These are phyloP conservation scores for Uncinocarpus reesii DNA, from an alignment of 2,329 filamentous ascomycete species.

Conservation along the genomic window DNA sequence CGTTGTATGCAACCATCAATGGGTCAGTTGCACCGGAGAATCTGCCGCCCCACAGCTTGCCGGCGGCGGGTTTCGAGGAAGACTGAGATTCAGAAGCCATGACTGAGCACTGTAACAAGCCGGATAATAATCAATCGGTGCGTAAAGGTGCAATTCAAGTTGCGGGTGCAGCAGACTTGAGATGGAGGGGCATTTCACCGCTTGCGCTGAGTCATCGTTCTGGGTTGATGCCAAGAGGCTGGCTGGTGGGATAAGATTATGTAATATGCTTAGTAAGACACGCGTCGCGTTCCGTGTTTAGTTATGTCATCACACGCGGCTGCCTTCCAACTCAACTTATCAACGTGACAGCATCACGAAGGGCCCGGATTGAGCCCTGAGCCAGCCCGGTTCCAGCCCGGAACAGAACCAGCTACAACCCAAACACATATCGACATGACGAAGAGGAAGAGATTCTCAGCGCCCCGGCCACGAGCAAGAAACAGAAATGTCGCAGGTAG, in stretches of 20 bases:
- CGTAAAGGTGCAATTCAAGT: neutral
- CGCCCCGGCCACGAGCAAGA: neutral
- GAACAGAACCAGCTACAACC: neutral
- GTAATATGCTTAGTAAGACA: neutral
- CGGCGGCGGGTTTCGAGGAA: constrained; percentile 14
- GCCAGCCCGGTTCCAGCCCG: neutral
- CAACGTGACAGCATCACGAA: neutral
- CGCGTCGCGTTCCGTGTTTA: neutral
- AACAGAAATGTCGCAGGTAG: neutral
- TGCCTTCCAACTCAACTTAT: neutral
- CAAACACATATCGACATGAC: neutral
- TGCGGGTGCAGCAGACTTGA: neutral
- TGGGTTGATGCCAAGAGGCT: neutral
- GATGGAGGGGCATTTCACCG: neutral
- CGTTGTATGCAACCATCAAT: constrained; percentile 72
- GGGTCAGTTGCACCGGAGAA: constrained; percentile 64
- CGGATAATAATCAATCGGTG: neutral
- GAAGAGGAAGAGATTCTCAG: neutral
- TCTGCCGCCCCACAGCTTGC: constrained; percentile 27
- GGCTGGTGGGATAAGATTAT: neutral
- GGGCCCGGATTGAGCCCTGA: neutral
- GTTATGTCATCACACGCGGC: neutral
- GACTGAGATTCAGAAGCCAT: constrained; percentile 6
- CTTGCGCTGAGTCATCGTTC: neutral
- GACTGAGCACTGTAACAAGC: neutral